Base-by-base conservation (phyloP, 2,329 filamentous ascomycete species). In the Pezicula radicicola region DNA sequence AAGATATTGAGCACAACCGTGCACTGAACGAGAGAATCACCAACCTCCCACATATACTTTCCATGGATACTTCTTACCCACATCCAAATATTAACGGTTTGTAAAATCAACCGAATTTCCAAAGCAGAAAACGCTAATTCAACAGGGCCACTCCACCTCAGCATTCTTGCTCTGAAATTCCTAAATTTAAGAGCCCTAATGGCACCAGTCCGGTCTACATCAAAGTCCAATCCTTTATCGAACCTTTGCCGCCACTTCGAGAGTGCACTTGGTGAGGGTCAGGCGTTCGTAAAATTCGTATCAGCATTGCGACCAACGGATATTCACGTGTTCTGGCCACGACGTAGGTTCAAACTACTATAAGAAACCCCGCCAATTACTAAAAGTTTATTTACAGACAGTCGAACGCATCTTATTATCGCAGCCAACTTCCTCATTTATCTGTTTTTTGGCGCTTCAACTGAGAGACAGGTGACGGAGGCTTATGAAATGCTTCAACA, bases 361-460 rank as follows among this genome's bases (percentile, higher is more conserved):
- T 35, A 15, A 35, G 5, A 30, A 25, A 25, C 10, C 8, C 18
- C 10, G 5, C 18, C 10, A 2, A 19, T 21, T 42, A 9, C 28
- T 37, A 18, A 36, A 48, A 21, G 25, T 42, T 19, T 9, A 30
- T 15, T 6, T 6, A 15, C 27, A 58, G 54, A 59, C 47, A 64
- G 64, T 16, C 69, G 75, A 13, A 75, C 72, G 7, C 74, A 77
- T 50, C 61, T 77, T 1, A 75, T 76, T 3, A 63, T 76, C 0
- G 74, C 72, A 36, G 73, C 74, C 15, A 77, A 77, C 55, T 76
- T 77, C 48, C 65, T 77, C 45, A 74, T 77, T 25, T 75, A 75
- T 53, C 66, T 77, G 0, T 77, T 77, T 45, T 64, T 77, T 1
- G 63, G 75, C 4, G 73, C 74, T 1, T 68, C 71, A 6, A 59